Percentiles rank a stretch among this genome's conserved stretches.
phyloP scores from a whole-genome alignment of 192 early-diverging fungal species.

The Endogone sp. region DNA sequence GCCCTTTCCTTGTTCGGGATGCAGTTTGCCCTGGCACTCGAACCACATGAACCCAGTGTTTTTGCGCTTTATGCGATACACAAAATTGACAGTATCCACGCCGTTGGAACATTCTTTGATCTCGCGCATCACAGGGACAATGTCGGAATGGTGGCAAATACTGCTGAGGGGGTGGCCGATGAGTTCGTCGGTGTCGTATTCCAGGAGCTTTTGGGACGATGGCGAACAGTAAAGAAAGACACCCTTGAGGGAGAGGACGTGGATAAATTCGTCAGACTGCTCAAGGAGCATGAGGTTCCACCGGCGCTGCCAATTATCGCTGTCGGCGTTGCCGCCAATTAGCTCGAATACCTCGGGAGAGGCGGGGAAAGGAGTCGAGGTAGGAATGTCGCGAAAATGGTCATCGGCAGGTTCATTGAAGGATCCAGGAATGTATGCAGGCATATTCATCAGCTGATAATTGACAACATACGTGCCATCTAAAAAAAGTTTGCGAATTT shows the following conservation, averaged over 20 bases:
- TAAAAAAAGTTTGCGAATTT: no score
- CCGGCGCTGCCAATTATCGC: constrained; percentile 17
- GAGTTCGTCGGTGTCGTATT: constrained; percentile 50
- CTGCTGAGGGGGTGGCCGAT: constrained; percentile 51
- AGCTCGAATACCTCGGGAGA: constrained; percentile 31
- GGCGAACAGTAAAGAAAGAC: constrained; percentile 62
- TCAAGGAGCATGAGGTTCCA: constrained; percentile 49
- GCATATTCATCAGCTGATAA: constrained; percentile 38
- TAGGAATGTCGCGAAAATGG: constrained; percentile 31
- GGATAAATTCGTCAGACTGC: constrained; percentile 53
- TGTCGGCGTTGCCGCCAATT: constrained; percentile 31
- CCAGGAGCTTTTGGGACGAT: constrained; percentile 36
- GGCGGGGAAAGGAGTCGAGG: constrained; percentile 24
- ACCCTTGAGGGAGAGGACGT: constrained; percentile 63
- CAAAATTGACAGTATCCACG: constrained; percentile 41
- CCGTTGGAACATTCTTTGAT: constrained; percentile 44
- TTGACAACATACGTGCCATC: constrained; percentile 54
- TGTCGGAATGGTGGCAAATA: constrained; percentile 63
- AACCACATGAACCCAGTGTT: constrained; percentile 58
- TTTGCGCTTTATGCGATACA: constrained; percentile 59
- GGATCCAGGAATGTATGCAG: constrained; percentile 25
- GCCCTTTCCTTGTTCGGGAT: constrained; percentile 61
- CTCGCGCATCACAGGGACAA: constrained; percentile 63
- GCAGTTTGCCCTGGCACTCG: constrained; percentile 58
- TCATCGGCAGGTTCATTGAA: constrained; percentile 30